Evolutionary conservation across 805 yeast species (phyloP), one percentile per base, ranked within the genome.

Genomic region (Spathaspora hagerdaliae): DNA sequence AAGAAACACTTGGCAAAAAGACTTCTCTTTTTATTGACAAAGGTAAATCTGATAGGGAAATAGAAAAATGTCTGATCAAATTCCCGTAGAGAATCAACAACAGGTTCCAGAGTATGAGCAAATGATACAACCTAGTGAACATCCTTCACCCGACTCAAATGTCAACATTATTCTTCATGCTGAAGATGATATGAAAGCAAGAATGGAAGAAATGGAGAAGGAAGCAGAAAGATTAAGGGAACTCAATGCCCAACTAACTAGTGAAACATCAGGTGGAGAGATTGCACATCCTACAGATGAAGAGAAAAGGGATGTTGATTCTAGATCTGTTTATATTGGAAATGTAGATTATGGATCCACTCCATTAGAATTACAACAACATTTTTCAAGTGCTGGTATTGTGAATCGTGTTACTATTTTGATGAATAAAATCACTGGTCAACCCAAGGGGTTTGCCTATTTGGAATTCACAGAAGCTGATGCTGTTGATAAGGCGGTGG

Each of bases 371-470:
- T 71, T 89, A 34, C 92, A 87, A 55, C 75, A 81, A 49, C 86
- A 81, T 55, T 89, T 88, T 64, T 75, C 80, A 44, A 60, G 76
- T 3, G 81, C 81, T 39, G 96, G 96, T 1, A 74, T 79, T 6
- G 85, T 89, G 44, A 83, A 85, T 58, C 76, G 96, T 55, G 89
- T 88, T 31, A 87, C 94, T 3, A 87, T 89, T 39, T 66, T 85
- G 61, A 71, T 78, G 46, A 87, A 88, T 65, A 84, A 82, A 62
- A 64, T 69, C 54, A 82, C 94, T 0, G 95, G 96, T 6, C 83
- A 78, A 51, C 94, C 96, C 38, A 85, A 85, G 64, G 96, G 96
- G 1, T 87, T 76, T 66, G 96, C 96, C 1, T 89, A 87, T 62
- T 75, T 89, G 50, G 96, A 89, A 61, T 89, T 87, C 58, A 77